phyloP scores from a whole-genome alignment of 176 grass and related monocot species.

The Microstegium vimineum region DNA sequence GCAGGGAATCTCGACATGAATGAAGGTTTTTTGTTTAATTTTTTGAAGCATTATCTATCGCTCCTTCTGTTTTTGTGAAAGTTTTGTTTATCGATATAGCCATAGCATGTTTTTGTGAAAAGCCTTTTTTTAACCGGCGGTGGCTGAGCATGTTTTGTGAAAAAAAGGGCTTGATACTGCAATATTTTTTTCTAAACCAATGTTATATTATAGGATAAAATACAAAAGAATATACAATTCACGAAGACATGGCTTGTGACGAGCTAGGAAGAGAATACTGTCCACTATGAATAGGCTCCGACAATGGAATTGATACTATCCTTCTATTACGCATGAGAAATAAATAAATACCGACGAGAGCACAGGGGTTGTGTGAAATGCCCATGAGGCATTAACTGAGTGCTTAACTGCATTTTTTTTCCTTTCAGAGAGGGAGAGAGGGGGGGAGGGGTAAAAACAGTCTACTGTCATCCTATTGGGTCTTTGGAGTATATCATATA shows the following conservation, averaged over 20 bases:
- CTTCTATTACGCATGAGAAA: slow-evolving; percentile 4
- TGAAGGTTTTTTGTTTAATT: not conserved
- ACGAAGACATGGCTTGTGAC: not conserved
- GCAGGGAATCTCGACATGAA: not conserved
- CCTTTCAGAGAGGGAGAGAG: not conserved
- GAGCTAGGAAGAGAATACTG: not conserved
- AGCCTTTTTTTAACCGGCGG: no score
- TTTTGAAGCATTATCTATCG: not conserved
- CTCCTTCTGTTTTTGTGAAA: no score
- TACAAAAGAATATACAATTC: not conserved
- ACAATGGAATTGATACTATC: slow-evolving; percentile 28
- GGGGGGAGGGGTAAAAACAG: not conserved
- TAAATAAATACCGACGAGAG: slow-evolving; percentile 13
- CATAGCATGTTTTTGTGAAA: no score
- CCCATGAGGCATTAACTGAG: slow-evolving; percentile 41
- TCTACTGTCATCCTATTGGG: not conserved
- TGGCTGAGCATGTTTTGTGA: no score
- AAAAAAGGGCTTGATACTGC: no score
- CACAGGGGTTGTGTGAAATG: slow-evolving; percentile 36
- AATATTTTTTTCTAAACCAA: not conserved
- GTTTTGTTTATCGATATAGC: no score
- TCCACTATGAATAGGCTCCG: not conserved
- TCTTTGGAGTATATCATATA: not conserved
- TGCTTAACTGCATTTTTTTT: not conserved
- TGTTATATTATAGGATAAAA: not conserved